Conservation (phyloP, 257 asterid species). For the Solanum medicagineum region DNA sequence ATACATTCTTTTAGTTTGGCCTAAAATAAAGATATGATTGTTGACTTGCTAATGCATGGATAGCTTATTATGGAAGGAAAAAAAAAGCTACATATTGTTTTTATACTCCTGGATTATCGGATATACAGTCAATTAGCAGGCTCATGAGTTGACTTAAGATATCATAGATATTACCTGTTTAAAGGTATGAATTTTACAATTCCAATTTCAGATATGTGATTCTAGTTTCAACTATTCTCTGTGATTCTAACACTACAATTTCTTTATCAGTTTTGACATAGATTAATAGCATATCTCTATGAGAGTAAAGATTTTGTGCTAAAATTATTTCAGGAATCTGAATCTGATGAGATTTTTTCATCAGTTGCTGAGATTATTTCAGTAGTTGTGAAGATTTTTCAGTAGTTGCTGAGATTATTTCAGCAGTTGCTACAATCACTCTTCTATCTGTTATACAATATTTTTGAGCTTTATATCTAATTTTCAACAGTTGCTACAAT, state of each 20-base stretch:
- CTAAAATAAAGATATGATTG: not conserved
- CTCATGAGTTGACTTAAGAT: not conserved
- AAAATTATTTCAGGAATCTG: too few species aligned
- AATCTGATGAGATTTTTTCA: too few species aligned
- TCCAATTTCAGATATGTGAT: not conserved
- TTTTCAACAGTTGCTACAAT: too few species aligned
- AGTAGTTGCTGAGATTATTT: too few species aligned
- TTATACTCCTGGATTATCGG: not conserved
- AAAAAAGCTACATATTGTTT: not conserved
- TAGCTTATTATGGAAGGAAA: not conserved
- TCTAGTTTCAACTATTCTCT: not conserved
- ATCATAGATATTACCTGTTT: not conserved
- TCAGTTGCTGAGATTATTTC: too few species aligned
- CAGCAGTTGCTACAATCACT: too few species aligned
- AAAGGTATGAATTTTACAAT: not conserved
- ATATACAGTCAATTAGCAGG: not conserved
- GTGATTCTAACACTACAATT: not conserved
- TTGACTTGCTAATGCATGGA: not conserved
- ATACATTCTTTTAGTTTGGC: not conserved
- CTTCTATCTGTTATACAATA: too few species aligned
- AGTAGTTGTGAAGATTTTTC: too few species aligned
- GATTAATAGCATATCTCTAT: too few species aligned
- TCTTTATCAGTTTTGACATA: too few species aligned
- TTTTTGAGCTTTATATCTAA: too few species aligned
- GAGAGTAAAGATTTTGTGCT: too few species aligned